phyloP scores from a whole-genome alignment of 2,329 filamentous ascomycete species.

The Aspergillus fructus region DNA sequence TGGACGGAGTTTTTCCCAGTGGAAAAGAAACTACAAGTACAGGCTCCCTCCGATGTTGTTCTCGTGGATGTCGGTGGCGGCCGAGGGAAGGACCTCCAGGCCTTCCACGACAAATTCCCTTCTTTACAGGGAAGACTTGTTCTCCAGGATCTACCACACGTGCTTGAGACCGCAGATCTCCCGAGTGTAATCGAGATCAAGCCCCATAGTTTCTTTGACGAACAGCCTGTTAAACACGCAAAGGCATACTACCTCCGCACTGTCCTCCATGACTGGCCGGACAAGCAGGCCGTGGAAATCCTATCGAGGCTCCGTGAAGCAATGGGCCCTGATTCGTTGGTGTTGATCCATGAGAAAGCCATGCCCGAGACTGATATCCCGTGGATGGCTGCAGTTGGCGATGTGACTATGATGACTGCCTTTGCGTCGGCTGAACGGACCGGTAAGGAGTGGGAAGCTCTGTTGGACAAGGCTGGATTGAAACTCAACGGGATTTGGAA shows the following conservation, averaged over 20 bases:
- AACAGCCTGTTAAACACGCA: background rate
- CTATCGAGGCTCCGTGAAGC: background rate
- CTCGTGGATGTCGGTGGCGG: too few relatives aligned
- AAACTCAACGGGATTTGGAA: background rate
- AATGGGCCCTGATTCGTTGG: background rate
- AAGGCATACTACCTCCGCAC: background rate
- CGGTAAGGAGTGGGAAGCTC: background rate
- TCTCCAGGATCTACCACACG: background rate
- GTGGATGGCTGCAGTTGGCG: background rate
- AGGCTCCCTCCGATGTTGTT: too few relatives aligned
- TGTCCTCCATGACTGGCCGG: background rate
- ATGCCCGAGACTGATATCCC: background rate
- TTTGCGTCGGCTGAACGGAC: background rate
- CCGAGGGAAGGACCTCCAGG: too few relatives aligned
- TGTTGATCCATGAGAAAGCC: background rate
- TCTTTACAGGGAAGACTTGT: background rate
- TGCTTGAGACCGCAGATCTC: background rate
- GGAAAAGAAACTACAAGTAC: too few relatives aligned
- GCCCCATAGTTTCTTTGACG: background rate
- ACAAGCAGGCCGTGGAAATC: background rate
- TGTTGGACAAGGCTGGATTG: background rate
- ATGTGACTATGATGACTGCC: background rate
- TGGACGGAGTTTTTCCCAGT: too few relatives aligned
- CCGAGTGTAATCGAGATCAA: background rate
- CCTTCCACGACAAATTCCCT: too few relatives aligned